Evolutionary conservation across 2,329 filamentous ascomycete species (phyloP), one percentile per base, ranked within the genome.

Genomic region (Aspergillus persii): DNA sequence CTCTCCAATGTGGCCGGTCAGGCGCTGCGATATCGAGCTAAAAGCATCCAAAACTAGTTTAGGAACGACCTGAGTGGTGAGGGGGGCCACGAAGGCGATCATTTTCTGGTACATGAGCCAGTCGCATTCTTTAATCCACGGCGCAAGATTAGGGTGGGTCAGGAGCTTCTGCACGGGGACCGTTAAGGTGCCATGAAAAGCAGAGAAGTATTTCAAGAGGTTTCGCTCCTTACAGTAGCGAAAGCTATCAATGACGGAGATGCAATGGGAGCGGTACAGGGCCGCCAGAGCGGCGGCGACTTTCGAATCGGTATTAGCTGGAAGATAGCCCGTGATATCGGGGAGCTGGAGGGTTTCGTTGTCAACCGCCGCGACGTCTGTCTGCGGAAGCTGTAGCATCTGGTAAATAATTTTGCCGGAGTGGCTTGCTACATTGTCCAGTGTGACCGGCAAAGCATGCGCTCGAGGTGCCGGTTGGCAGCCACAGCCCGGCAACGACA

Each of bases 211-310:
- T 65, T 96, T 91, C 73, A 96, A 96, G 74, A 99, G 96, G 6
- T 92, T 94, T 78, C 96, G 96, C 75, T 97, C 92, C 71, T 95
- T 96, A 82, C 94, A 97, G 74, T 91, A 98, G 31, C 95, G 90
- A 62, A 99, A 92, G 68, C 92, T 94, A 76, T 99, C 95, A 33
- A 99, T 90, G 4, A 99, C 84, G 0, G 93, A 97, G 12, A 95
- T 97, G 74, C 93, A 96, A 72, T 98, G 94, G 2, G 94, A 95
- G 53, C 92, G 87, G 72, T 99, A 99, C 27, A 98, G 83, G 4
- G 94, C 93, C 41, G 87, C 86, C 26, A 99, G 81, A 3, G 92
- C 93, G 68, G 90, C 90, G 29, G 92, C 93, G 7, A 92, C 89
- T 70, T 98, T 94, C 0, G 85, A 81, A 73, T 99, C 95, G 6